A percentile compares a stretch with the other conserved stretches of the same genome.
phyloP scores from a whole-genome alignment of 495 filamentous ascomycete genomes.

The Melanomma pulvis-pyrius region DNA sequence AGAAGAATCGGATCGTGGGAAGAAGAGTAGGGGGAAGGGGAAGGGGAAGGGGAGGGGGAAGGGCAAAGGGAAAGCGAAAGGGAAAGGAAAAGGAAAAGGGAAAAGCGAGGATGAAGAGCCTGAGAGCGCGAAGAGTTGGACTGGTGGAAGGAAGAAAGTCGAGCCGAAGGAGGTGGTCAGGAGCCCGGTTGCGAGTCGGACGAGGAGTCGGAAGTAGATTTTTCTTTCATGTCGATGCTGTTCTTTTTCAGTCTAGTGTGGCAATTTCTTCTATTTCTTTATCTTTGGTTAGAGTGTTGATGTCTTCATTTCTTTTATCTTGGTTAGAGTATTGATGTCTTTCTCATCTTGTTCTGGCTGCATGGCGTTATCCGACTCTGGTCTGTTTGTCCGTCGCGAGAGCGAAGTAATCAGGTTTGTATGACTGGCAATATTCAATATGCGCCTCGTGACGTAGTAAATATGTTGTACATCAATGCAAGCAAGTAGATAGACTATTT shows the following conservation, averaged over 20 bases:
- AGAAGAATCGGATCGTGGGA: background rate
- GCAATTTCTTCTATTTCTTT: no score
- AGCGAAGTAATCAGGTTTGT: no score
- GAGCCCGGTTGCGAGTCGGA: conserved; percentile 10
- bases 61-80: no score
- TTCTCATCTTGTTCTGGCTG: background rate
- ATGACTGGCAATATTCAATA: no score
- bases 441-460: background rate
- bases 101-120: no score
- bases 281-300: background rate
- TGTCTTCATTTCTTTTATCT: no score
- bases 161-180: background rate
- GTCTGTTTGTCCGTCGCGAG: no score
- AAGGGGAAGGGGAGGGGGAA: background rate
- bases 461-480: background rate
- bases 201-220: background rate
- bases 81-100: no score
- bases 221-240: no score
- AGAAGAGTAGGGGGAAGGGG: background rate
- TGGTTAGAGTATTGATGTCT: background rate
- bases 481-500: background rate
- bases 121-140: no score
- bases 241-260: no score
- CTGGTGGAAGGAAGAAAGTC: background rate
- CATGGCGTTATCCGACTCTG: background rate